Conservation (phyloP, 148 eudicot species). For the Pouteria glomerata region DNA sequence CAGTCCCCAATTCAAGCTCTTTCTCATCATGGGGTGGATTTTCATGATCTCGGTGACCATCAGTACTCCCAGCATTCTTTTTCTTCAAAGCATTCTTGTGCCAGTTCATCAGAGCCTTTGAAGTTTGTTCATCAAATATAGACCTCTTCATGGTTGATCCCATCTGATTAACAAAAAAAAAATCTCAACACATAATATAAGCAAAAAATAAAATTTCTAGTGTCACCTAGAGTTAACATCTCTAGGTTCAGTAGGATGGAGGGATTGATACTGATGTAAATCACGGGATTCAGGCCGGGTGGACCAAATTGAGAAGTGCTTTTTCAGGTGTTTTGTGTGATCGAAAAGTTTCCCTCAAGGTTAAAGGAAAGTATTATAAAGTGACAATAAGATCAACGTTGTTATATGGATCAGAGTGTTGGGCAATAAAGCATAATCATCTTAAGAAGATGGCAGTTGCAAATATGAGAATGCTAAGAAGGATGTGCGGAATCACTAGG, state of each 20-base stretch:
- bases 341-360: too few species aligned
- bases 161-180: too few species aligned
- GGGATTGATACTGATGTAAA: background rate
- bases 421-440: too few species aligned
- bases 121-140: conserved; percentile 85
- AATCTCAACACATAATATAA: background rate
- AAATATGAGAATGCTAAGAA: too few species aligned
- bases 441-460: too few species aligned
- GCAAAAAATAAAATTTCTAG: background rate
- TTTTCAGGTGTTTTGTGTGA: too few species aligned
- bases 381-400: too few species aligned
- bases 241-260: background rate
- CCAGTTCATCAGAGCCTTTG: conserved; percentile 77
- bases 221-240: background rate
- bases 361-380: too few species aligned
- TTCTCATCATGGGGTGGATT: background rate
- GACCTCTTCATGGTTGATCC: conserved; percentile 89
- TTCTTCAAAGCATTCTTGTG: conserved; percentile 53
- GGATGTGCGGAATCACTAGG: too few species aligned
- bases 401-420: too few species aligned
- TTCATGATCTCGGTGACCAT: conserved; percentile 14
- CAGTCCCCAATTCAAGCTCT: background rate
- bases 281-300: background rate
- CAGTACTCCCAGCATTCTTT: conserved; percentile 28
- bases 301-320: background rate